Evolutionary conservation across 164 flowering plant genomes (phyloP), one percentile per base, ranked within the genome.

Genomic region (Euptelea pleiosperma): DNA sequence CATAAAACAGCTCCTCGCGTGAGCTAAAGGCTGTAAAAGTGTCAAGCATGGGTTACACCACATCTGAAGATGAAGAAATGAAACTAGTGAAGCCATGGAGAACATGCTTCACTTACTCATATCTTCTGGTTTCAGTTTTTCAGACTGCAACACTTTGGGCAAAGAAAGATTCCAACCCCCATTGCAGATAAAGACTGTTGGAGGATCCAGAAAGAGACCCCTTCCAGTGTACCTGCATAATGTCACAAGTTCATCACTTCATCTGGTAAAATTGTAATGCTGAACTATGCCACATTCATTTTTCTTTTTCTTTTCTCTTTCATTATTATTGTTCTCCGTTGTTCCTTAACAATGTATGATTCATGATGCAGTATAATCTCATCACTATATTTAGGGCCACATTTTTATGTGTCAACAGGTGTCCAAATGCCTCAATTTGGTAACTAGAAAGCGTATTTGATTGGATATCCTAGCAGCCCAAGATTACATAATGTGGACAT

Each of bases 191-290:
- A 66, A 83, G 26, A 78, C 82, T 4, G 89, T 87, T 34, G 99
- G 96, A 54, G 92, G 96, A 60, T 88, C 86, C 52, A 93, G 70
- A 65, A 90, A 93, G 58, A 87, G 68, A 48, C 99, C 97, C 73
- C 97, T 86, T 55, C 99, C 99, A 16, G 77, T 77, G 62, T 93
- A 88, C 99, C 99, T 93, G 71, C 61, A 29, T 55, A 73, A 57
- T 43, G 19, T 58, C 15, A 25, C 5, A 43, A n/a, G n/a, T n/a
- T n/a, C n/a, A n/a, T n/a, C 21, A 55, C 0, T 40, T 35, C n/a
- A n/a, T n/a, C n/a, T n/a, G n/a, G n/a, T n/a, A n/a, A n/a, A 35
- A 58, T 3, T 52, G 15, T 14, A 25, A 18, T 42, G 45, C 22
- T 9, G 19, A 48, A 26, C 24, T 28, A 26, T 26, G 35, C 19